Percentiles rank a stretch among this genome's conserved stretches.
Conservation (phyloP, 148 eudicot genomes). For the Persicaria maculosa region DNA sequence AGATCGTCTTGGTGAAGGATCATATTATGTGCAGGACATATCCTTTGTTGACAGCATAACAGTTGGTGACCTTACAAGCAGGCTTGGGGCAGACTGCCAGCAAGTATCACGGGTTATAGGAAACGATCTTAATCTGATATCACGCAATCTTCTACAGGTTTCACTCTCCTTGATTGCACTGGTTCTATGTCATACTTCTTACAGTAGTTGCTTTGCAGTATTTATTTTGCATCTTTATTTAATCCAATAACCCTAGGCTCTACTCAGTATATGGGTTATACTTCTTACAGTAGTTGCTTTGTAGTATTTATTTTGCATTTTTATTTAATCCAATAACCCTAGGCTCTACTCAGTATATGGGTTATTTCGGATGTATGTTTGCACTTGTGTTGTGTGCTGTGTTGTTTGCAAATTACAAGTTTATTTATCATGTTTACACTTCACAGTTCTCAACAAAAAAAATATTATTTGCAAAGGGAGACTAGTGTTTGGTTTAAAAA, state of each 20-base stretch:
- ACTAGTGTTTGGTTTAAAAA: too few species aligned
- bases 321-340: too few species aligned
- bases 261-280: background rate
- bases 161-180: background rate
- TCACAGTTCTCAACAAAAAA: too few species aligned
- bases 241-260: too few species aligned
- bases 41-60: constrained; percentile 80
- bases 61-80: constrained; percentile 95
- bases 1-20: background rate
- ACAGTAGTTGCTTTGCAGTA: background rate
- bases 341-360: too few species aligned
- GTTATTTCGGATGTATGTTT: too few species aligned
- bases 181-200: background rate
- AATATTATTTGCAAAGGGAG: too few species aligned
- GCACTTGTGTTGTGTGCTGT: too few species aligned
- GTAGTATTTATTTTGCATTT: background rate
- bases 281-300: background rate
- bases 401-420: too few species aligned
- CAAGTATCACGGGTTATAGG: constrained; percentile 98
- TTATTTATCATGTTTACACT: too few species aligned
- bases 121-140: constrained; percentile 88
- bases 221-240: background rate
- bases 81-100: constrained; percentile 99
- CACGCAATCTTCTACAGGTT: constrained; percentile 92
- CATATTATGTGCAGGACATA: constrained; percentile 53